Evolutionary conservation across 768 basidiomycete genomes (phyloP).

Genomic region (Boletus rufocinnamomeus): DNA sequence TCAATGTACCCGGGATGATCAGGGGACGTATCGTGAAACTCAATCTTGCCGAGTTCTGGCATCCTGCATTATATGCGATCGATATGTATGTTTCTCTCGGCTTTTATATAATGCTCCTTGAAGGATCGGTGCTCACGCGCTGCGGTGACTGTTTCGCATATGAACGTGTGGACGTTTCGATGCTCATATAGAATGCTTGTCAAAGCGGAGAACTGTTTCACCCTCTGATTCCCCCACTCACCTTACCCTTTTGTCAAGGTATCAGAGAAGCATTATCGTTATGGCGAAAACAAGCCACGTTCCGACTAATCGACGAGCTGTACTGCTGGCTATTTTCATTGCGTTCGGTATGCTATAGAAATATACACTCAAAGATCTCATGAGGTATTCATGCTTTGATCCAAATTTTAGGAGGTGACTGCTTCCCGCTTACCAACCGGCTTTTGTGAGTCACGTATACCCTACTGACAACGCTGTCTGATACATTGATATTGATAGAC

Average conservation of each 20-base stretch:
- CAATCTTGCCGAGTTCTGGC: not conserved
- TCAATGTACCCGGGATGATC: not conserved
- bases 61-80: not conserved
- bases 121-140: not conserved
- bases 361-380: not conserved
- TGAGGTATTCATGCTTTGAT: not conserved
- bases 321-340: conserved; percentile 19
- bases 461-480: not conserved
- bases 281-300: conserved; percentile 6
- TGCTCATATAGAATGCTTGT: conserved; percentile 1
- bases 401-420: conserved; percentile 12
- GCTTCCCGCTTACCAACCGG: not conserved
- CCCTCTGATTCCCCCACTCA: not conserved
- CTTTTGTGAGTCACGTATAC: conserved; percentile 3
- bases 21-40: not conserved
- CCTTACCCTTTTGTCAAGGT: not conserved
- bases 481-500: conserved; percentile 4
- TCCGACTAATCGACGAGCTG: conserved; percentile 15
- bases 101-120: not conserved
- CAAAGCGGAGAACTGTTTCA: not conserved
- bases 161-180: conserved; percentile 4
- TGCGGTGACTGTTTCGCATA: conserved; percentile 1
- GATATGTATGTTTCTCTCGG: conserved; percentile 2
- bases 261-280: not conserved
- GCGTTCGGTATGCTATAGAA: conserved; percentile 14